Evolutionary conservation across 2,329 filamentous ascomycete genomes (phyloP), one percentile per base, ranked within the genome.

Genomic region (Aspergillus eucalypticola): DNA sequence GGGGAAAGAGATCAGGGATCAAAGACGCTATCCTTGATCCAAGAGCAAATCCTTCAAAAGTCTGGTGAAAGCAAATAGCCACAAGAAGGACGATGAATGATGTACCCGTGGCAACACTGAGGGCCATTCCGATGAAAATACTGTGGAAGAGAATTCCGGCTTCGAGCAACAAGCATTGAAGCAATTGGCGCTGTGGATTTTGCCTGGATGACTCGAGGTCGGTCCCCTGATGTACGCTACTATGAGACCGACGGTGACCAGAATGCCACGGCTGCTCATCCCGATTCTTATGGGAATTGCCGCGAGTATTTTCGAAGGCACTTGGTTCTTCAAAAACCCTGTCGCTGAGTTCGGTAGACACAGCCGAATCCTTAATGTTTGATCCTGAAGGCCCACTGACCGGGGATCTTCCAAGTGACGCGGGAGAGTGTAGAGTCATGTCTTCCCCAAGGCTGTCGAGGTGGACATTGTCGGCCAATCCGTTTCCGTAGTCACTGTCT

Each of bases 91-190:
- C 89, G 44, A 91, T 81, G 71, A 95, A 95, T 1, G 89, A 86
- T 0, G 90, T 88, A 0, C 90, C 90, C 0, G 90, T 92, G 0
- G 91, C 88, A 0, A 95, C 91, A 0, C 89, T 92, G 29, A 95
- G 83, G 3, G 91, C 90, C 90, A 94, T 93, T 63, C 91, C 91
- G 67, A 95, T 94, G 70, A 95, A 95, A 56, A 95, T 83, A 70
- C 87, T 90, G 78, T 95, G 91, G 72, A 94, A 94, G 15, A 95
- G 82, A 62, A 95, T 94, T 19, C 91, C 91, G 0, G 90, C 90
- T 76, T 94, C 91, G 2, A 95, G 84, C 23, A 95, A 82, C 49
- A 94, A 79, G 66, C 90, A 93, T 74, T 95, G 91, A 8, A 93
- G 79, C 67, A 93, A 82, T 64, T 89, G 83, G 10, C 88, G 84